Percentiles rank a stretch among this genome's conserved stretches.
These are phyloP conservation scores for Tylopilus balloui DNA, from an alignment of 768 basidiomycete species.

Conservation along the genomic window DNA sequence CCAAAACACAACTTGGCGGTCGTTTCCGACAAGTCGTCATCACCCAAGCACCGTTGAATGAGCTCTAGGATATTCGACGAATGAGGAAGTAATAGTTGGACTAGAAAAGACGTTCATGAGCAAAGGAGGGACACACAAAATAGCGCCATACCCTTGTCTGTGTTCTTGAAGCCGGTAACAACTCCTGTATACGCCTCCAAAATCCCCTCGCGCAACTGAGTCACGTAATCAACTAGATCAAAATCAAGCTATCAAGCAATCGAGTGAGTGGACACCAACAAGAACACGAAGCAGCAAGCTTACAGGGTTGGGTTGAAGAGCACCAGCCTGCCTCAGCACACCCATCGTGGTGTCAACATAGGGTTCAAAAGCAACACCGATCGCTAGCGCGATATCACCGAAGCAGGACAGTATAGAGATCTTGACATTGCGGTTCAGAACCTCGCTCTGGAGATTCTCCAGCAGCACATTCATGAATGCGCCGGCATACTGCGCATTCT, in stretches of 20 bases:
- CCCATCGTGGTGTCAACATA: conserved; percentile 88
- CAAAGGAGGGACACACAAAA: not conserved
- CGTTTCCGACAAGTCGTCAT: conserved; percentile 81
- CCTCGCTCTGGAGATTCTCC: conserved; percentile 86
- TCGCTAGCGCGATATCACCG: conserved; percentile 93
- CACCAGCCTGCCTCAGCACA: conserved; percentile 87
- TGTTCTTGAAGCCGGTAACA: conserved; percentile 84
- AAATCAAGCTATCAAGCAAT: conserved; percentile 58
- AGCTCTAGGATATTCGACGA: conserved; percentile 75
- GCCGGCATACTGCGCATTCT: conserved; percentile 75
- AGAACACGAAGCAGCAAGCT: conserved; percentile 23
- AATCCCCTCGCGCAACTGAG: conserved; percentile 87
- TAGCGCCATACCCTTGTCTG: conserved; percentile 57
- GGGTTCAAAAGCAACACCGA: conserved; percentile 81
- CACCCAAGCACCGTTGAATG: conserved; percentile 66
- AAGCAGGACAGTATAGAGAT: conserved; percentile 95
- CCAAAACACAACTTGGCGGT: conserved; percentile 76
- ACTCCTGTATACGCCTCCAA: conserved; percentile 96
- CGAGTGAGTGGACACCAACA: not conserved
- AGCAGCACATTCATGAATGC: conserved; percentile 91
- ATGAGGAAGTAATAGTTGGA: conserved; percentile 54
- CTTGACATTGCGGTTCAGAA: conserved; percentile 92
- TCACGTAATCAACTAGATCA: conserved; percentile 90
- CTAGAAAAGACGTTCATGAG: conserved; percentile 5
- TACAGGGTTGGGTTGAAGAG: conserved; percentile 83